Percentiles rank a stretch among this genome's conserved stretches.
phyloP scores from a whole-genome alignment of 306 rosid genomes.

The Medicago lupulina region DNA sequence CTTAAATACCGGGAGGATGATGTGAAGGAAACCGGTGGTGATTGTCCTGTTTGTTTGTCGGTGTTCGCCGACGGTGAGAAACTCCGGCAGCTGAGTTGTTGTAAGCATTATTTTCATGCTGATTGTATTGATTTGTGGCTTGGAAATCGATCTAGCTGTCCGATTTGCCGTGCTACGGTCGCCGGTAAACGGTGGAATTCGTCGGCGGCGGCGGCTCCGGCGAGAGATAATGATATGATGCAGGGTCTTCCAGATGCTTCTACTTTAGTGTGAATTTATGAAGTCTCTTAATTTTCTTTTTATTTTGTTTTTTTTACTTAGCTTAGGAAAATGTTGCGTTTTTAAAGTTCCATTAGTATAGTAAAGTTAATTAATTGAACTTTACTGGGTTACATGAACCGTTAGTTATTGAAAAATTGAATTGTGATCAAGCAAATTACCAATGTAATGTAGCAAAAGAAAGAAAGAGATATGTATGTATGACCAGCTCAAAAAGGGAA shows the following conservation, averaged over 20 bases:
- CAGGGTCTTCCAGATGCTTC: constrained; percentile 67
- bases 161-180: constrained; percentile 71
- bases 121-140: constrained; percentile 78
- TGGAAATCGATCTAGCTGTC: constrained; percentile 64
- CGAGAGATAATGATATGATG: constrained; percentile 50
- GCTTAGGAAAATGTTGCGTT: too few relatives aligned
- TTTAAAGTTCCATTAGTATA: too few relatives aligned
- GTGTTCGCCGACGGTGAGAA: constrained; percentile 69
- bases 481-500: neutral
- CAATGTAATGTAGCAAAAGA: neutral
- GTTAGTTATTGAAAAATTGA: neutral
- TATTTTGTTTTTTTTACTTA: too few relatives aligned
- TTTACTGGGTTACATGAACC: too few relatives aligned
- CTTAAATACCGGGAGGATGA: constrained; percentile 53
- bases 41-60: constrained; percentile 83
- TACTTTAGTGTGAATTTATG: constrained; percentile 49
- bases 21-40: constrained; percentile 56
- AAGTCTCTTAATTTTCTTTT: neutral
- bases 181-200: constrained; percentile 32
- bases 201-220: constrained; percentile 19
- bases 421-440: neutral
- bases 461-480: neutral
- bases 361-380: too few relatives aligned
- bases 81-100: constrained; percentile 60
- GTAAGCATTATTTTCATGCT: constrained; percentile 77